Conservation (phyloP, 441 rosid genomes). For the Pelargonium myrrhifolium region DNA sequence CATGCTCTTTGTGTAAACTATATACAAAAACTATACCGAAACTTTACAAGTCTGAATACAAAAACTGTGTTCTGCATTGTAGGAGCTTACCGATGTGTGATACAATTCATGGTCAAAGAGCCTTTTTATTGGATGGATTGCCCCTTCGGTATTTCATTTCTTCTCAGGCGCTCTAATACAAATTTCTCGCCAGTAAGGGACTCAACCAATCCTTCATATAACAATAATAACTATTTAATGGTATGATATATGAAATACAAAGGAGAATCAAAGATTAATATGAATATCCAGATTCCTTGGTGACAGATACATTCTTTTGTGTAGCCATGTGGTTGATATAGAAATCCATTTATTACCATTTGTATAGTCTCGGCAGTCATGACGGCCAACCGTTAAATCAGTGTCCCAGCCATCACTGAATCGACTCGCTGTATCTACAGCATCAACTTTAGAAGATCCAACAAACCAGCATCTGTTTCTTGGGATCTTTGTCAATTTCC, state of each 20-base stretch:
- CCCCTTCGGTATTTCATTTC: neutral
- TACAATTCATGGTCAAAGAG: neutral
- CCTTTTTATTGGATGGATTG: neutral
- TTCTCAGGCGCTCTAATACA: conserved; percentile 36
- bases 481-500: conserved; percentile 42
- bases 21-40: too few relatives aligned
- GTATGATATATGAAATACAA: neutral
- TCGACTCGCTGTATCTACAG: conserved; percentile 30
- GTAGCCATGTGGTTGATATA: neutral
- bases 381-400: conserved; percentile 47
- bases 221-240: neutral
- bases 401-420: conserved; percentile 48
- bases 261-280: neutral
- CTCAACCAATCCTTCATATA: conserved; percentile 48
- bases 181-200: conserved; percentile 47
- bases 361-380: conserved; percentile 62
- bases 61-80: neutral
- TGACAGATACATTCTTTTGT: neutral
- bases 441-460: conserved; percentile 37
- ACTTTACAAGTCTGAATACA: neutral
- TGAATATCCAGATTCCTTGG: neutral
- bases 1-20: neutral
- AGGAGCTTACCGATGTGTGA: neutral
- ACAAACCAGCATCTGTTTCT: conserved; percentile 51
- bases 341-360: conserved; percentile 33